Base-by-base conservation (phyloP, 495 filamentous ascomycete genomes). In the Lindgomyces ingoldianus region DNA sequence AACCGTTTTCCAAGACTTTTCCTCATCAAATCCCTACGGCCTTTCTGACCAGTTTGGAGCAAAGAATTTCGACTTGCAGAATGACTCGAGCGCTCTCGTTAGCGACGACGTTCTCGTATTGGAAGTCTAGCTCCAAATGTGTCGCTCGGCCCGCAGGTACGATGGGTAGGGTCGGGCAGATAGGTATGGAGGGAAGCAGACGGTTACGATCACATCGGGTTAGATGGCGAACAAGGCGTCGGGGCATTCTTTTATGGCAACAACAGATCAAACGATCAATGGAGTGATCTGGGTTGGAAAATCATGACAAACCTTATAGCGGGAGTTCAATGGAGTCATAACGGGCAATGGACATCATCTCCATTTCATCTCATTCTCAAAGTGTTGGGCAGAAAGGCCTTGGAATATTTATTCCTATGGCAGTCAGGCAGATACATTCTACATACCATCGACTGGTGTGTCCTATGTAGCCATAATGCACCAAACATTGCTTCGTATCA, bases 61-160 rank as follows among this genome's bases (percentile, higher is more conserved):
- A 75, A 71, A 76, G 79, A 76, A 80, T 84, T 72, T 79, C 84
- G 77, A 88, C 88, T 82, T 88, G 90, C 90, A 93, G 88, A 89
- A 89, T 88, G 84, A 84, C 84, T 78, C 84, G 90, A 89, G 90
- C 90, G 90, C 90, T 89, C 77, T 83, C 82, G 86, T 88, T 90
- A 90, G 90, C 90, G 89, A 93, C 90, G 87, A 85, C 88, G 85
- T 84, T 79, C 83, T 89, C 91, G 90, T 90, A 83, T 82, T 80
- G 76, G 64, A 73, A 64, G 65, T 69, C 72, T 72, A 69, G 67
- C 45, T 16, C 27, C 47, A 49, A 44, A 29, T 1, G 19, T 4
- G 57, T 61, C 45, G 57, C 46, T 59, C 10, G 62, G 62, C 45
- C 26, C 14, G 18, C 11, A 16, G 22, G 48, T 19, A n/a, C n/a